Evolutionary conservation across 2,329 filamentous ascomycete species (phyloP).

Genomic region (Fusarium austroafricanum): DNA sequence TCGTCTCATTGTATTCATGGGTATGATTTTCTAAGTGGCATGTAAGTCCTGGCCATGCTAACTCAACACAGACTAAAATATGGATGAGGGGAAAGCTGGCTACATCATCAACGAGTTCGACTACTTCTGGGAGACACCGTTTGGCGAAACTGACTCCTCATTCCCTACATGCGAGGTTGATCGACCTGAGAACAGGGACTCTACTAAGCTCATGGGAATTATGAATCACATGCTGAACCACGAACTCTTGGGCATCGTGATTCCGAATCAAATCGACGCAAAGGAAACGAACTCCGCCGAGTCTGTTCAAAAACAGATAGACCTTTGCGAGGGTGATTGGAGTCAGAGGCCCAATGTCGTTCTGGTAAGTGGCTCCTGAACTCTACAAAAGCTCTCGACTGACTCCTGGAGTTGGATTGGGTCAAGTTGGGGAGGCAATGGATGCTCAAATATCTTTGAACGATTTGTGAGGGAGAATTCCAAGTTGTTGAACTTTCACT

Average conservation of each 20-base stretch:
- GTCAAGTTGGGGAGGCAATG: conserved; percentile 56
- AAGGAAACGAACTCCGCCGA: conserved; percentile 51
- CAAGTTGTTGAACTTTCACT: background rate
- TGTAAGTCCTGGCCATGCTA: conserved; percentile 13
- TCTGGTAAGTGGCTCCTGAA: conserved; percentile 41
- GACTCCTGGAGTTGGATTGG: conserved; percentile 54
- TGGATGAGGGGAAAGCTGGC: conserved; percentile 61
- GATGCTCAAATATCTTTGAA: conserved; percentile 54
- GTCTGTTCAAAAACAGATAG: conserved; percentile 44
- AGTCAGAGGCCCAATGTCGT: conserved; percentile 45
- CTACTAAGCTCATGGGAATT: conserved; percentile 44
- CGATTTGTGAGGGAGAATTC: conserved; percentile 41
- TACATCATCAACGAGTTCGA: conserved; percentile 74
- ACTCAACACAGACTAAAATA: conserved; percentile 65
- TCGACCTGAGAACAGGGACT: conserved; percentile 60
- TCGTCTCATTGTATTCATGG: conserved; percentile 78
- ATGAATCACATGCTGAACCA: conserved; percentile 49
- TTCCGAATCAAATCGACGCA: conserved; percentile 50
- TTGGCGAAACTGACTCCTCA: conserved; percentile 67
- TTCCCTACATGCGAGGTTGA: conserved; percentile 75
- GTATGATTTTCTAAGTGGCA: conserved; percentile 50
- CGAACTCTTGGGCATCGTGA: conserved; percentile 42
- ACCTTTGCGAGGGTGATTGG: conserved; percentile 40
- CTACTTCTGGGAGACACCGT: conserved; percentile 79
- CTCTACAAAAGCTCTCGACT: background rate